Evolutionary conservation across 768 basidiomycete species (phyloP).

Genomic region (Rhodosporidiobolus sp.): DNA sequence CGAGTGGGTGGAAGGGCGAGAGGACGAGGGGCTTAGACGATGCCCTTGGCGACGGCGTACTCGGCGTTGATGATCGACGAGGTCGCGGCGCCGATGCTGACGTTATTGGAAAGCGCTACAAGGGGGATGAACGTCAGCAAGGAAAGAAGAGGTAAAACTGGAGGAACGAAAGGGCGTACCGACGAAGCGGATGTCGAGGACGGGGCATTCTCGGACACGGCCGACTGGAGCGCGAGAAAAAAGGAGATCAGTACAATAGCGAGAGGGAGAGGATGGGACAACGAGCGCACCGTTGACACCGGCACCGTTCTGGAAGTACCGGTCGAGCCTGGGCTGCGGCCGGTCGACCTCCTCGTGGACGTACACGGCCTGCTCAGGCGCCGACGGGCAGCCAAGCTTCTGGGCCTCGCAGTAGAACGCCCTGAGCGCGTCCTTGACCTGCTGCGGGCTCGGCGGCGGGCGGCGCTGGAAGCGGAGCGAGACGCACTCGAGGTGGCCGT

Average conservation of each 20-base stretch:
- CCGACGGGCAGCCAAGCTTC: slow-evolving; percentile 71
- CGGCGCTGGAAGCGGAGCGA: slow-evolving; percentile 75
- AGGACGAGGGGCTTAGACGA: slow-evolving; percentile 20
- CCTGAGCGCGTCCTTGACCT: slow-evolving; percentile 75
- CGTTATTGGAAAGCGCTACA: slow-evolving; percentile 77
- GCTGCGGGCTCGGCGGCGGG: slow-evolving; percentile 80
- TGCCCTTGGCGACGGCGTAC: slow-evolving; percentile 42
- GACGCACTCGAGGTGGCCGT: slow-evolving; percentile 88
- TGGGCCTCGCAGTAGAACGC: slow-evolving; percentile 74
- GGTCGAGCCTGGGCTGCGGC: slow-evolving; percentile 89
- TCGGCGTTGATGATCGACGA: slow-evolving; percentile 81
- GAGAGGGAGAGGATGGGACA: background rate
- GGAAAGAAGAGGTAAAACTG: slow-evolving; percentile 60
- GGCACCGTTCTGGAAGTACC: slow-evolving; percentile 53
- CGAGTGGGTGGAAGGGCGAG: background rate
- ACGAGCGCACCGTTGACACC: too few species aligned
- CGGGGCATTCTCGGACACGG: slow-evolving; percentile 80
- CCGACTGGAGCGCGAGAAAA: slow-evolving; percentile 70
- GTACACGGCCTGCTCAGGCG: slow-evolving; percentile 75
- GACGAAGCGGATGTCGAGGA: slow-evolving; percentile 94
- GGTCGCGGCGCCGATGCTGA: slow-evolving; percentile 92
- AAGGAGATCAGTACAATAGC: too few species aligned
- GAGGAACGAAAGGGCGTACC: slow-evolving; percentile 77
- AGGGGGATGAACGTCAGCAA: slow-evolving; percentile 57
- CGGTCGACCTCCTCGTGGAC: slow-evolving; percentile 92